Base-by-base conservation (phyloP, 2,329 filamentous ascomycete genomes). In the Cladorrhinum sp. region DNA sequence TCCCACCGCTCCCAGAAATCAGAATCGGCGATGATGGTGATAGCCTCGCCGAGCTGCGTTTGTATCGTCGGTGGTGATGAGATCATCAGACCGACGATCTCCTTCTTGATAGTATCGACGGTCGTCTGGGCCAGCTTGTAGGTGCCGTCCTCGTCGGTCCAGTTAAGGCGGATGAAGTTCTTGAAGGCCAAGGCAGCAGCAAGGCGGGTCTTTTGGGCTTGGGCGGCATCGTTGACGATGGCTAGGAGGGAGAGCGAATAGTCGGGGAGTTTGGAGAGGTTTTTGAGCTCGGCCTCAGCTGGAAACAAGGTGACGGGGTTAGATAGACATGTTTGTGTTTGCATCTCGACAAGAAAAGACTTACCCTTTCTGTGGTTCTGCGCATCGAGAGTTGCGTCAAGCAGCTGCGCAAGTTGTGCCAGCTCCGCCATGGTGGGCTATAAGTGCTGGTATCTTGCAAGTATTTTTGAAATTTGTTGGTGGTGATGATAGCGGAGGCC, bases 1-100 rank as follows among this genome's bases (percentile, higher is more conserved):
- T 98, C 90, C 95, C 95, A 99, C 70, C 90, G 84, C 75, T 90
- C 83, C 89, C 90, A 99, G 76, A 99, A 99, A 75, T 99, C 95
- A 67, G 93, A 98, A 76, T 98, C 93, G 62, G 95, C 95, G 70
- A 99, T 98, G 69, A 96, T 86, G 77, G 93, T 97, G 75, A 98
- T 96, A 64, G 95, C 93, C 73, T 98, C 95, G 67, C 95, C 95
- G 38, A 99, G 84, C 77, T 99, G 95, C 62, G 91, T 87, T 77
- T 98, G 96, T 66, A 99, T 90, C 62, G 86, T 89, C 18, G 90
- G 75, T 3, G 93, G 95, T 23, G 95, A 92, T 8, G 89, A 87
- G 70, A 97, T 96, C 95, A 99, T 99, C 69, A 99, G 82, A 60
- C 92, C 93, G 70, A 99, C 93, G 64, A 99, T 85, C 79, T 97